Evolutionary conservation across 148 eudicot genomes (phyloP).

Genomic region (Vaccinium macrocarpon): DNA sequence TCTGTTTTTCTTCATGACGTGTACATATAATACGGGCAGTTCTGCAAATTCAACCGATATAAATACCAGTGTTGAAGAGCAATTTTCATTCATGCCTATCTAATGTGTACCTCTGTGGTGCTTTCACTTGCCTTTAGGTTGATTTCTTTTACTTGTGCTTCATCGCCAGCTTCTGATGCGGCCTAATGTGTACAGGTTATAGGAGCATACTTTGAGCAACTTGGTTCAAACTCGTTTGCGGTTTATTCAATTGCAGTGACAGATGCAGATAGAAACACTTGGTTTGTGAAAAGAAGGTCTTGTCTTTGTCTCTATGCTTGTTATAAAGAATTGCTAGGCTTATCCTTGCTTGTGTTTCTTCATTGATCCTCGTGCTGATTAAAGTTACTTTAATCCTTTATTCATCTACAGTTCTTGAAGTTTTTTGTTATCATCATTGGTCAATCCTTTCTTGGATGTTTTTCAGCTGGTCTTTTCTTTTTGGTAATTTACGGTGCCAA

Average conservation of each 20-base stretch:
- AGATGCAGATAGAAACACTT: slow-evolving; percentile 69
- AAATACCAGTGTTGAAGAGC: not conserved
- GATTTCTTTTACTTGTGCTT: not conserved
- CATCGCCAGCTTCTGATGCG: slow-evolving; percentile 4
- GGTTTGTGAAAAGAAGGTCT: slow-evolving; percentile 99
- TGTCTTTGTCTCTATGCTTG: slow-evolving; percentile 14
- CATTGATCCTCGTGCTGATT: not conserved
- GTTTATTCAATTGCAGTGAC: slow-evolving; percentile 93
- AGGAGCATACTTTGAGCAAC: slow-evolving; percentile 92
- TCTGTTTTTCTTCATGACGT: not conserved
- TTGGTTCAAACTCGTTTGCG: slow-evolving; percentile 91
- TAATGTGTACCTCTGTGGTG: not conserved
- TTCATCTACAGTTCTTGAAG: not conserved
- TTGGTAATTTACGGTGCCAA: not conserved
- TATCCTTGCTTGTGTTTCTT: slow-evolving; percentile 13
- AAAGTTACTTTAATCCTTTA: slow-evolving; percentile 10
- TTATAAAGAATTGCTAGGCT: slow-evolving; percentile 1
- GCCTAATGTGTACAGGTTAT: slow-evolving; percentile 50
- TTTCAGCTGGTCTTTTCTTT: not conserved
- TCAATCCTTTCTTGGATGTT: not conserved
- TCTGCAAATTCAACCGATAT: not conserved
- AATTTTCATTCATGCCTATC: not conserved
- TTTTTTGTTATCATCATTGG: not conserved
- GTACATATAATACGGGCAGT: not conserved
- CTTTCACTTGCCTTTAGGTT: not conserved